These are phyloP conservation scores for Talaromyces trachyspermus DNA, from an alignment of 495 filamentous ascomycete genomes.

Conservation along the genomic window DNA sequence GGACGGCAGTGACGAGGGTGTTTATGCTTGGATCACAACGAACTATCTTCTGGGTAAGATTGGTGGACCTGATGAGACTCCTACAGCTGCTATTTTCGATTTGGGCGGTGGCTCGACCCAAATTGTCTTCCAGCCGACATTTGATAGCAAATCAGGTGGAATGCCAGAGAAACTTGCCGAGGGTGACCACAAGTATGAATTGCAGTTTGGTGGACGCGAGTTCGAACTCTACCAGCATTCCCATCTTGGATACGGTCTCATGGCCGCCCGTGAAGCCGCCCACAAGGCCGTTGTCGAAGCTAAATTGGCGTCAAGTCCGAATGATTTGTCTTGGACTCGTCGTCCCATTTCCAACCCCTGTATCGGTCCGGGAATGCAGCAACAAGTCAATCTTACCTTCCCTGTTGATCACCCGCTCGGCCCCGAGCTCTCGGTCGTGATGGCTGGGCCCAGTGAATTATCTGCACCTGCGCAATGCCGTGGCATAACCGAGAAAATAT, in stretches of 20 bases:
- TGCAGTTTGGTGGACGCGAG: constrained; percentile 81
- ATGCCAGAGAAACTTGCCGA: constrained; percentile 82
- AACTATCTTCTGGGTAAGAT: constrained; percentile 99
- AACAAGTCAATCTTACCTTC: constrained; percentile 60
- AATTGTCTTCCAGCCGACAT: constrained; percentile 97
- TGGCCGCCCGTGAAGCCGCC: constrained; percentile 82
- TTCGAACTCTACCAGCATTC: constrained; percentile 98
- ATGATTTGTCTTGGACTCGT: constrained; percentile 49
- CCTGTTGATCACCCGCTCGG: constrained; percentile 54
- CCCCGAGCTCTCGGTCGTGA: constrained; percentile 58
- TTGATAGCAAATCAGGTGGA: constrained; percentile 64
- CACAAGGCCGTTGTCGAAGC: constrained; percentile 64
- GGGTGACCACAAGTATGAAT: constrained; percentile 93
- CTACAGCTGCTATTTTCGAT: constrained; percentile 91
- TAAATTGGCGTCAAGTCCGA: constrained; percentile 41
- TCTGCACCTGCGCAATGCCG: constrained; percentile 81
- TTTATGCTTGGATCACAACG: constrained; percentile 99
- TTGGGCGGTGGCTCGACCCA: constrained; percentile 95
- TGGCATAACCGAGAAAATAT: constrained; percentile 77
- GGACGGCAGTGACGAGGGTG: constrained; percentile 91
- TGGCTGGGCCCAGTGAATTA: constrained; percentile 69
- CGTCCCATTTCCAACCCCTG: constrained; percentile 77
- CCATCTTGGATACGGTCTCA: constrained; percentile 94
- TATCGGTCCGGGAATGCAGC: constrained; percentile 70
- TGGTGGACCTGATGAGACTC: constrained; percentile 79